Evolutionary conservation across 495 filamentous ascomycete genomes (phyloP), one percentile per base, ranked within the genome.

Genomic region (Platismatia glauca): DNA sequence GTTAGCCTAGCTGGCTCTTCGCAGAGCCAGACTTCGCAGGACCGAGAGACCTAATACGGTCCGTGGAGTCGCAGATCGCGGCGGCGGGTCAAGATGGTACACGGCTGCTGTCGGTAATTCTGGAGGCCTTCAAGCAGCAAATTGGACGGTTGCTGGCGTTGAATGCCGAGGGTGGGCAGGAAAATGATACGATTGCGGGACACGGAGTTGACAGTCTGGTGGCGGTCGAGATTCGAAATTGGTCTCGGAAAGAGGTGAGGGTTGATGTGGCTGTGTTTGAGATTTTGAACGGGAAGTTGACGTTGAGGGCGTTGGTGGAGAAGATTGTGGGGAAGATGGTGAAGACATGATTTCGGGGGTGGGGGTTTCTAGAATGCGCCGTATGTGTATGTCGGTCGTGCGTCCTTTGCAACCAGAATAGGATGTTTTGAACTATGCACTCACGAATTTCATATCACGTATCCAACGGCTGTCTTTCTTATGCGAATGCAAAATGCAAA

Each of bases 161-260:
- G 20, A 71, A 72, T 34, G 53, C 78, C 9, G 71, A 71, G 13
- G 69, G 71, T 20, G 60, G 70, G 39, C 61, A 65, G 20, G 71
- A 75, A 18, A 72, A 76, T 8, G 69, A 71, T 5, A 68, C 78
- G 9, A 73, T 80, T 43, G 50, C 69, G 1, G 57, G 59, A 43
- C 74, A 79, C 64, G 78, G 79, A 8, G 70, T 85, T 1, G 69
- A 71, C 58, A 76, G 74, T 8, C 67, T 78, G 16, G 74, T 74
- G 53, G 73, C 74, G 3, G 70, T 76, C 7, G 73, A 73, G 4
- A 62, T 78, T 15, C 73, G 75, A n/a, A 76, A 75, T 57, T 77
- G 75, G 75, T 65, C 76, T 3, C 29, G 60, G 7, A 62, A 55
- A 13, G 60, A 62, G 46, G n/a, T 39, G 33, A 15, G 31, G n/a